Percentiles rank a stretch among this genome's conserved stretches.
These are phyloP conservation scores for Ustilago trichophora DNA, from an alignment of 1,284 basidiomycete species.

Conservation along the genomic window DNA sequence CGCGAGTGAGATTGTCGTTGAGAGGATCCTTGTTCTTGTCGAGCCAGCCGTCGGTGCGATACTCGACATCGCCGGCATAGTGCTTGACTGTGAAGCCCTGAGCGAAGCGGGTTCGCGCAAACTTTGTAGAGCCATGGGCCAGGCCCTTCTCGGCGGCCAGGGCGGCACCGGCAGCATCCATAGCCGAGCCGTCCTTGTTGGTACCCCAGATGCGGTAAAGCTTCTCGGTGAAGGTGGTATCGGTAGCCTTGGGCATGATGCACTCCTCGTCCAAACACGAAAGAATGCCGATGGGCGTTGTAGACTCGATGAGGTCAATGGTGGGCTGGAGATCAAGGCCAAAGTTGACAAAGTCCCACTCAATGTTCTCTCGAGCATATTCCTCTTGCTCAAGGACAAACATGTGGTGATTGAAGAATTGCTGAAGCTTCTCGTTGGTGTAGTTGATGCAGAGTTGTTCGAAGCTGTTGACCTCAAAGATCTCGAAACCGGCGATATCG, in stretches of 20 bases:
- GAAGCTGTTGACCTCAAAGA: constrained; percentile 75
- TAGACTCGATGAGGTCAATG: constrained; percentile 93
- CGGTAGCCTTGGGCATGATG: constrained; percentile 98
- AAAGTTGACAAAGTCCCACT: constrained; percentile 99
- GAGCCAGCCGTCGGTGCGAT: constrained; percentile 94
- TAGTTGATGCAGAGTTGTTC: constrained; percentile 99
- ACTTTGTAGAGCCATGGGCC: constrained; percentile 73
- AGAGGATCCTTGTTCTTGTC: constrained; percentile 99
- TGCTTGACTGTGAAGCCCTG: constrained; percentile 94
- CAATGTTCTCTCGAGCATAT: constrained; percentile 93
- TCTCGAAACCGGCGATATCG: constrained; percentile 99
- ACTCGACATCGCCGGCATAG: constrained; percentile 96
- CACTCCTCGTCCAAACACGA: constrained; percentile 97
- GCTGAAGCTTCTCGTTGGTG: constrained; percentile 76
- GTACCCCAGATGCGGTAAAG: constrained; percentile 68
- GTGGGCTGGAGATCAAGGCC: constrained; percentile 97
- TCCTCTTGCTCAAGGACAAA: constrained; percentile 99
- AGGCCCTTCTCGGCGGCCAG: constrained; percentile 62
- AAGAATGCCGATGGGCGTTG: constrained; percentile 81
- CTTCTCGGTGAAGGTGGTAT: constrained; percentile 94
- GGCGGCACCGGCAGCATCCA: constrained; percentile 47
- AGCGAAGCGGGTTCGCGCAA: constrained; percentile 85
- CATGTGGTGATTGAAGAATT: constrained; percentile 91
- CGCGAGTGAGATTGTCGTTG: constrained; percentile 92
- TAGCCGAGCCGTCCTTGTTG: constrained; percentile 55